Percentiles rank a stretch among this genome's conserved stretches.
Conservation (phyloP, 805 yeast species). For the Metschnikowia anglica region DNA sequence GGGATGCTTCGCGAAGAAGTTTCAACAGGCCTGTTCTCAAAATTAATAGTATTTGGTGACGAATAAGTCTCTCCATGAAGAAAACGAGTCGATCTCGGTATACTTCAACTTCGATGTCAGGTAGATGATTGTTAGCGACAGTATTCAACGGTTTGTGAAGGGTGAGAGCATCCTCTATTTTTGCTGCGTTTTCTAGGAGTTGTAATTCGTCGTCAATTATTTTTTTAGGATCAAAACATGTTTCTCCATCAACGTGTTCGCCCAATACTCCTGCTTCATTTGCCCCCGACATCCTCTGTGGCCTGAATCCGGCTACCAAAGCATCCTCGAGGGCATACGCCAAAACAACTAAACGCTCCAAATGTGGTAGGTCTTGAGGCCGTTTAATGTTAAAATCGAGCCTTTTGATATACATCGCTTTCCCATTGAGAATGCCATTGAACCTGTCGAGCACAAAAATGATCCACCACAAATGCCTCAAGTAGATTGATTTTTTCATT, state of each 20-base stretch:
- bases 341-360: slow-evolving; percentile 15
- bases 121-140: slow-evolving; percentile 14
- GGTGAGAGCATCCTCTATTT: too few species aligned
- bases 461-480: slow-evolving; percentile 24
- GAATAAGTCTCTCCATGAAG: slow-evolving; percentile 16
- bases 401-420: slow-evolving; percentile 19
- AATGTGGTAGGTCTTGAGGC: slow-evolving; percentile 14
- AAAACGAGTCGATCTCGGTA: slow-evolving; percentile 18
- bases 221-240: slow-evolving; percentile 13
- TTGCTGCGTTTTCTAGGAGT: too few species aligned
- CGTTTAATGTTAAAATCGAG: slow-evolving; percentile 19
- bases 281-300: slow-evolving; percentile 11
- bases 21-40: slow-evolving; percentile 19
- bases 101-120: slow-evolving; percentile 11
- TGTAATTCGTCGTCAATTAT: slow-evolving; percentile 13
- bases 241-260: slow-evolving; percentile 17
- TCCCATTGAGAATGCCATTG: slow-evolving; percentile 19
- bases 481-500: slow-evolving; percentile 15
- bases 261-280: slow-evolving; percentile 2
- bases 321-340: slow-evolving; percentile 21
- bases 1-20: slow-evolving; percentile 8
- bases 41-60: slow-evolving; percentile 15
- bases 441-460: slow-evolving; percentile 22
- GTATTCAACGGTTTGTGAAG: too few species aligned
- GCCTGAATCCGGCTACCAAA: slow-evolving; percentile 17